Evolutionary conservation across 2,329 filamentous ascomycete species (phyloP).

Genomic region (Colletotrichum spinosum): DNA sequence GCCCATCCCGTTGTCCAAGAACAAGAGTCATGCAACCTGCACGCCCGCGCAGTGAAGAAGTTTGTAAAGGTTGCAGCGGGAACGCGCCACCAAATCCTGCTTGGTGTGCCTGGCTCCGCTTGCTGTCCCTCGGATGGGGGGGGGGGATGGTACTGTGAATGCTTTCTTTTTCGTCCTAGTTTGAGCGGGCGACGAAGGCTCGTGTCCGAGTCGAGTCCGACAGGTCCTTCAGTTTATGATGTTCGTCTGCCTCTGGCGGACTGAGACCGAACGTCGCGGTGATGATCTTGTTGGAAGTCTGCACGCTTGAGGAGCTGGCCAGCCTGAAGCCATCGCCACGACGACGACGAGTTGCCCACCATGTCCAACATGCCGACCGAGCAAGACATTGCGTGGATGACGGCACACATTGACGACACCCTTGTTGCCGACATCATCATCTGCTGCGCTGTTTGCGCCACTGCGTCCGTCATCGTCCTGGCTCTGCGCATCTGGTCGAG

Average conservation of each 20-base stretch:
- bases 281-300: not conserved
- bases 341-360: not conserved
- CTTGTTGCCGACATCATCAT: constrained; percentile 24
- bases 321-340: not conserved
- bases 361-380: constrained; percentile 15
- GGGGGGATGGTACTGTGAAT: too few relatives aligned
- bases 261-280: too few relatives aligned
- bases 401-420: constrained; percentile 28
- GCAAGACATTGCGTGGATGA: constrained; percentile 30
- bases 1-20: not conserved
- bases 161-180: not conserved
- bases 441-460: constrained; percentile 24
- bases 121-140: too few relatives aligned
- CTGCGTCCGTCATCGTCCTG: constrained; percentile 14
- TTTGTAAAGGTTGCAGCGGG: not conserved
- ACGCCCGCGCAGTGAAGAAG: not conserved
- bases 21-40: not conserved
- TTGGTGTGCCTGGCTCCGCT: not conserved
- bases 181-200: not conserved
- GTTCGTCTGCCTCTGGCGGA: too few relatives aligned
- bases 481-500: constrained; percentile 21
- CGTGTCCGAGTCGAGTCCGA: too few relatives aligned
- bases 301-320: not conserved
- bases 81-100: not conserved
- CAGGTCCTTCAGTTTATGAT: too few relatives aligned